These are phyloP conservation scores for Mollisiaceae sp. DNA, from an alignment of 2,329 filamentous ascomycete genomes.

Conservation along the genomic window DNA sequence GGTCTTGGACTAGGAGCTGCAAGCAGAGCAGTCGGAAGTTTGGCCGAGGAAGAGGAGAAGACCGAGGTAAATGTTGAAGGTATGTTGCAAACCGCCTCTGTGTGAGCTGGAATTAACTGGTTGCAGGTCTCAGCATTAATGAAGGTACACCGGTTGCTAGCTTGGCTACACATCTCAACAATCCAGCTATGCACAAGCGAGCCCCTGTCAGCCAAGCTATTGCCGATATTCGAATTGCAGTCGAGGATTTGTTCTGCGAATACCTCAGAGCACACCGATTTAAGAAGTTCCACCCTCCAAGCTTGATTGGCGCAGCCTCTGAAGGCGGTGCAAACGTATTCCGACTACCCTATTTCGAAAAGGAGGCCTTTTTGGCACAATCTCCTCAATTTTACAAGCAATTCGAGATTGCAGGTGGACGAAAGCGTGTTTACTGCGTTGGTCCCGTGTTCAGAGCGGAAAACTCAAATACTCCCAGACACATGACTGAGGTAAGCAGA, in stretches of 20 bases:
- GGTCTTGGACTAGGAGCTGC: slow-evolving; percentile 62
- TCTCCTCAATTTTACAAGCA: slow-evolving; percentile 90
- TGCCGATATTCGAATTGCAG: slow-evolving; percentile 53
- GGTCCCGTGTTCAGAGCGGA: slow-evolving; percentile 87
- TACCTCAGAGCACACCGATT: slow-evolving; percentile 80
- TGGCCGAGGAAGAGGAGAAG: slow-evolving; percentile 62
- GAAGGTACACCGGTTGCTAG: slow-evolving; percentile 69
- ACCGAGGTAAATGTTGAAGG: slow-evolving; percentile 44
- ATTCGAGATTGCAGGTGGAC: slow-evolving; percentile 78
- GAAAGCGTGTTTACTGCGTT: slow-evolving; percentile 79
- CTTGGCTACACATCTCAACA: slow-evolving; percentile 69
- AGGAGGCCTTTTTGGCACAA: slow-evolving; percentile 79
- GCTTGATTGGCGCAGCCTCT: slow-evolving; percentile 85
- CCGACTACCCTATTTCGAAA: slow-evolving; percentile 85
- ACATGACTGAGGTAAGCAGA: slow-evolving; percentile 73
- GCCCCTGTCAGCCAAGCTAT: slow-evolving; percentile 90
- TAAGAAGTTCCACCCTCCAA: slow-evolving; percentile 85
- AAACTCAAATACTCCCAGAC: slow-evolving; percentile 81
- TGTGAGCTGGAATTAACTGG: slow-evolving; percentile 26
- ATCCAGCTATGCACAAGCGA: slow-evolving; percentile 90
- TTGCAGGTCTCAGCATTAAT: slow-evolving; percentile 44
- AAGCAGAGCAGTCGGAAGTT: slow-evolving; percentile 60
- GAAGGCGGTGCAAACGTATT: slow-evolving; percentile 96
- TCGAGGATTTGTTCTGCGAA: slow-evolving; percentile 69
- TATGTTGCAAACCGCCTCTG: slow-evolving; percentile 15